phyloP scores from a whole-genome alignment of 1,284 basidiomycete genomes.

The Naganishia cerealis region DNA sequence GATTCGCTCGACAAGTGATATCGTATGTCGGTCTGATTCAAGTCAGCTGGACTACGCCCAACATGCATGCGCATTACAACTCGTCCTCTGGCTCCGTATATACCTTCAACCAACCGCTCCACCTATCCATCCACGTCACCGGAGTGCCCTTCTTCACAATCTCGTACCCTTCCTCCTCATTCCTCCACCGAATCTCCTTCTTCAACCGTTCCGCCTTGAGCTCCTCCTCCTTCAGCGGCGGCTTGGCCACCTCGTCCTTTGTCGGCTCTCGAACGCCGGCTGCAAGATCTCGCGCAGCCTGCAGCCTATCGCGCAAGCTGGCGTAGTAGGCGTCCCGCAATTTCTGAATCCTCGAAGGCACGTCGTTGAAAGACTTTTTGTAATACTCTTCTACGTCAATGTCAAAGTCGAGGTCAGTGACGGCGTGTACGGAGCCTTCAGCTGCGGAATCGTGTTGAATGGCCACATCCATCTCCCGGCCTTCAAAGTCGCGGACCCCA shows the following conservation, averaged over 20 bases:
- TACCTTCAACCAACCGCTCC: conserved; percentile 66
- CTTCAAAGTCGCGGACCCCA: conserved; percentile 64
- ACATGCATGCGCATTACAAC: neutral
- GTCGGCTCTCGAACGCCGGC: conserved; percentile 77
- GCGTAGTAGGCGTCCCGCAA: conserved; percentile 73
- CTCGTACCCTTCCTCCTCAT: conserved; percentile 72
- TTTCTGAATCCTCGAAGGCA: conserved; percentile 66
- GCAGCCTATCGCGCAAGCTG: conserved; percentile 67
- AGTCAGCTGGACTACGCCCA: neutral
- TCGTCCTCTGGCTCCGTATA: conserved; percentile 53
- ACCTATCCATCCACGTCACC: conserved; percentile 75
- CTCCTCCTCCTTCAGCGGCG: conserved; percentile 83
- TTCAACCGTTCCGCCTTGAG: conserved; percentile 76
- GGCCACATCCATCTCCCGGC: conserved; percentile 34
- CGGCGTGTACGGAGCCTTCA: conserved; percentile 4
- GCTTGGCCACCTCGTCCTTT: conserved; percentile 75
- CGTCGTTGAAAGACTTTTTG: conserved; percentile 64
- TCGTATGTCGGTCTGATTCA: too few species aligned
- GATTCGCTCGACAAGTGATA: too few species aligned
- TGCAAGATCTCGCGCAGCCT: conserved; percentile 72
- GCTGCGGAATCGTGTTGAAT: conserved; percentile 2
- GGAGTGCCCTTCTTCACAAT: conserved; percentile 66
- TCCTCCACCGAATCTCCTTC: conserved; percentile 81
- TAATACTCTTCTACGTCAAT: conserved; percentile 67
- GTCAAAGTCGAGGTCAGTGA: conserved; percentile 72